Evolutionary conservation across 192 early-diverging fungal species (phyloP), one percentile per base, ranked within the genome.

Genomic region (Gaertneriomyces sp.): DNA sequence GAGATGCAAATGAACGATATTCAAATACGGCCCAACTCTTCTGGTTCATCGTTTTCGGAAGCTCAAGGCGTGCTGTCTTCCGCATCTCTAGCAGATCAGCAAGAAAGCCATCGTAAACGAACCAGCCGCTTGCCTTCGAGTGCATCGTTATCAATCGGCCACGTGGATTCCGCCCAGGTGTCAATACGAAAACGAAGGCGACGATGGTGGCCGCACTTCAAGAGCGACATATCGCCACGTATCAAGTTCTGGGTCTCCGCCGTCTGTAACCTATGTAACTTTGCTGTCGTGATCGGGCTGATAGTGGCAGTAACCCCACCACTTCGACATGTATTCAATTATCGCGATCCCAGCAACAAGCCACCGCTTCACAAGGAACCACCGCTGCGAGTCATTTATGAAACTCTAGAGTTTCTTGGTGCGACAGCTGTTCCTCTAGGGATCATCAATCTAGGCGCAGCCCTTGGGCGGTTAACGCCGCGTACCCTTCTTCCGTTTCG

Each of bases 401-500:
- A 76, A 53, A 59, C 56, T 5, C 25, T 74, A 5, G 20, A 69
- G 42, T 73, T 65, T 42, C 20, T 76, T 45, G 75, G 71, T 19
- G 42, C 38, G 9, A 52, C 45, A 19, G 75, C 66, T 40, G 66
- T 69, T 20, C 75, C 75, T n/a, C 46, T 76, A 0, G 65, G 66
- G 4, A 49, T 76, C 8, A 44, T 76, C 17, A 76, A 76, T 42
- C 67, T 76, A 4, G 75, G 75, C 19, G 67, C 63, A 4, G 71
- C 75, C 6, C 56, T 76, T 4, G 75, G 75, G 17, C 45, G 67
- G 7, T 61, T 77, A 14, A 58, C 38, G 5, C 11, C 52, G 38
- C 38, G 38, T 42, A 55, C 54, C 14, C 51, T 77, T 56, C 68
- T 70, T 16, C 68, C 71, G 4, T 42, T 45, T 6, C 55, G 64